These are phyloP conservation scores for Lagenidium sp. DNA, from an alignment of 352 stramenopile species.

Conservation along the genomic window DNA sequence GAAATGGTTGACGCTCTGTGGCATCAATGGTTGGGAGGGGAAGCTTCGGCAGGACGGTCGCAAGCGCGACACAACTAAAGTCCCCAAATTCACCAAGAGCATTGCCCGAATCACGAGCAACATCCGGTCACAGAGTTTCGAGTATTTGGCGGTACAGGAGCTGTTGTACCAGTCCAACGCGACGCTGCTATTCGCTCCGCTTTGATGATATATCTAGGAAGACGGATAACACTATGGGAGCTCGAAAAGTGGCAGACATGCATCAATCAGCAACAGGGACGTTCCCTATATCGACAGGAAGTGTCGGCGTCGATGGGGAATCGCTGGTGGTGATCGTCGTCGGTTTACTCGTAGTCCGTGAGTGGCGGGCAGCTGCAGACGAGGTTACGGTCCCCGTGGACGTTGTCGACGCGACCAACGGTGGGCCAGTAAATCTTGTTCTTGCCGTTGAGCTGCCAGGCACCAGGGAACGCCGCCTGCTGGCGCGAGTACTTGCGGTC, in stretches of 20 bases:
- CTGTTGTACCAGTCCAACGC: constrained; percentile 60
- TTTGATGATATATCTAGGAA: constrained; percentile 3
- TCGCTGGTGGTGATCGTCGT: background rate
- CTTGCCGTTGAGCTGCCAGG: constrained; percentile 87
- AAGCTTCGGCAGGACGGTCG: constrained; percentile 44
- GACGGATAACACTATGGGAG: constrained; percentile 2
- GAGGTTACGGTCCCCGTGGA: constrained; percentile 98
- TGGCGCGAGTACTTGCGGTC: constrained; percentile 92
- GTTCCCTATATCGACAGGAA: background rate
- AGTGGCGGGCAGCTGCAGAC: constrained; percentile 97
- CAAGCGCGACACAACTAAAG: constrained; percentile 23
- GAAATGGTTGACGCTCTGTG: constrained; percentile 57
- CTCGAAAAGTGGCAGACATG: background rate
- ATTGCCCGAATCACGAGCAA: constrained; percentile 44
- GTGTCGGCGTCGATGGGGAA: too few relatives aligned
- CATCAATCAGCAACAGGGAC: background rate
- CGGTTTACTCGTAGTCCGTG: constrained; percentile 84
- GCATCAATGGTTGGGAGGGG: constrained; percentile 62
- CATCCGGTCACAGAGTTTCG: constrained; percentile 53
- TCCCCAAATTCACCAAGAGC: constrained; percentile 51
- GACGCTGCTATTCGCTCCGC: constrained; percentile 46
- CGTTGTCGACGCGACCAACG: constrained; percentile 97
- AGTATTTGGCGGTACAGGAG: constrained; percentile 61
- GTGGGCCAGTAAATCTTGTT: constrained; percentile 98
- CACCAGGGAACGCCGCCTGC: constrained; percentile 92